Evolutionary conservation across 306 rosid species (phyloP).

Genomic region (Heteromeles arbutifolia): DNA sequence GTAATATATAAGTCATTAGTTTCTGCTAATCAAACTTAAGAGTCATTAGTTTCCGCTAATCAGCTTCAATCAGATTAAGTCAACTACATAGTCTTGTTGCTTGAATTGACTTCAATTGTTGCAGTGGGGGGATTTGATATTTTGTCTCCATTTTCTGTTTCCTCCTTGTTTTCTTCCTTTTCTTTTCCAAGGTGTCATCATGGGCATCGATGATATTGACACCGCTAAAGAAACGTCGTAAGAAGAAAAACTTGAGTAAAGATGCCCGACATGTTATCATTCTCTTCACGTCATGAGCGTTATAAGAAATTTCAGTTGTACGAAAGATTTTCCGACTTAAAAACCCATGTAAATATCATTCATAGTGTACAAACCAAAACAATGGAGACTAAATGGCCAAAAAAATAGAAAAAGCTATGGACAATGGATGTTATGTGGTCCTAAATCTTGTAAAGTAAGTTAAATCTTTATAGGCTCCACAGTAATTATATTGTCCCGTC

Average conservation of each 20-base stretch:
- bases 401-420: not conserved
- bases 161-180: not conserved
- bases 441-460: slow-evolving; percentile 16
- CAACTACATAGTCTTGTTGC: not conserved
- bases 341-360: not conserved
- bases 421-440: slow-evolving; percentile 38
- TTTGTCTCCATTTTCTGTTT: not conserved
- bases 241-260: not conserved
- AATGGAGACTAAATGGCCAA: not conserved
- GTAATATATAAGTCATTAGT: not conserved
- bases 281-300: not conserved
- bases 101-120: not conserved
- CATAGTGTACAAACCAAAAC: slow-evolving; percentile 10
- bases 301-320: too few species aligned
- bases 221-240: not conserved
- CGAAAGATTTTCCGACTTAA: not conserved
- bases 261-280: accelerated
- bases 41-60: too few species aligned
- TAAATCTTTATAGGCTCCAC: slow-evolving; percentile 44
- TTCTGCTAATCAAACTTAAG: too few species aligned
- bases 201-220: not conserved
- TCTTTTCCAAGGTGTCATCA: not conserved
- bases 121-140: slow-evolving; percentile 1
- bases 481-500: slow-evolving; percentile 45
- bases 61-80: not conserved